Evolutionary conservation across 2,329 filamentous ascomycete genomes (phyloP).

Genomic region (Trichoderma sp.): DNA sequence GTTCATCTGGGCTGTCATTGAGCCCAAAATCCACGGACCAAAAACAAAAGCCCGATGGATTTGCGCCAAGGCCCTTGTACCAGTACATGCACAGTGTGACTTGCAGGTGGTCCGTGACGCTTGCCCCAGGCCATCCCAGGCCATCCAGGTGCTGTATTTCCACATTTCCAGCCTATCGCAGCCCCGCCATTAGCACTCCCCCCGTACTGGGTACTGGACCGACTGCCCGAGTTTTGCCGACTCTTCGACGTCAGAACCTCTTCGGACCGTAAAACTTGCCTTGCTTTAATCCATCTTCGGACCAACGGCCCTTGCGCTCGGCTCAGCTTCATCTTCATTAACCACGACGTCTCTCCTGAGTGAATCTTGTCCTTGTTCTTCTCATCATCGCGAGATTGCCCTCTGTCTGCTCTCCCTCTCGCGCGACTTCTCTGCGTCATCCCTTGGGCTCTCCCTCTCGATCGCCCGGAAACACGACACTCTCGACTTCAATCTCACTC

Average conservation of each 20-base stretch:
- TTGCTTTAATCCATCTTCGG: neutral
- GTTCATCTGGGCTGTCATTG: neutral
- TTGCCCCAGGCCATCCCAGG: neutral
- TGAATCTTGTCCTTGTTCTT: neutral
- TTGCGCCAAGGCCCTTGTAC: neutral
- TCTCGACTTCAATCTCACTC: neutral
- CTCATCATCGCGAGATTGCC: neutral
- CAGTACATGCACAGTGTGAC: slow-evolving; percentile 6
- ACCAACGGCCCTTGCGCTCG: slow-evolving; percentile 4
- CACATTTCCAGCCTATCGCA: slow-evolving; percentile 29
- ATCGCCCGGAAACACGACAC: neutral
- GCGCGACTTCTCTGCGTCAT: neutral
- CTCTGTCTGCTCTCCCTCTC: neutral
- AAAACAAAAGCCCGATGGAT: neutral
- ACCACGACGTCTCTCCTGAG: neutral
- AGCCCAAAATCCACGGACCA: neutral
- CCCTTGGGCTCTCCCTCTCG: neutral
- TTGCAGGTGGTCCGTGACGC: slow-evolving; percentile 5
- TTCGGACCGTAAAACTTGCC: neutral
- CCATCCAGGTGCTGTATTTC: slow-evolving; percentile 12
- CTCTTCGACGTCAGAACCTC: slow-evolving; percentile 19
- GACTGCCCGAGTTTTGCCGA: slow-evolving; percentile 20
- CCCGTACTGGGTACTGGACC: neutral
- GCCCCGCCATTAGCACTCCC: slow-evolving; percentile 34
- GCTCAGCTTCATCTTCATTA: neutral